Base-by-base conservation (phyloP, 1,139 yeast genomes). In the Suhomyces chickasaworum region DNA sequence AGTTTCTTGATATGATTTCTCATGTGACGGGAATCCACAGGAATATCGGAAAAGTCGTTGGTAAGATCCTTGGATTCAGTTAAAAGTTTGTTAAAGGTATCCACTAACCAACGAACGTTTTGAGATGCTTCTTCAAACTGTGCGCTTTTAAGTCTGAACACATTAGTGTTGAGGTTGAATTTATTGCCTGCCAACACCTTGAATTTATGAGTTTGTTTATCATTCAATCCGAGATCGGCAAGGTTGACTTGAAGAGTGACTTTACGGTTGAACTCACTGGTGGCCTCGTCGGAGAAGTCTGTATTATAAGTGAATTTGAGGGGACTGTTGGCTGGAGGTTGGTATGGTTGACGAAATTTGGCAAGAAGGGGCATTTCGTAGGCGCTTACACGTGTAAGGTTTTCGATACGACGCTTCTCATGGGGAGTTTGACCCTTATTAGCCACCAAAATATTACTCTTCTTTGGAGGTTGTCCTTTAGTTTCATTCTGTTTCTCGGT, bases 311-410 rank as follows among this genome's bases (percentile, higher is more conserved):
- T 81, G 63, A 88, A 86, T 43, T 72, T 74, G 35, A 90, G 64
- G 3, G 90, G 89, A 27, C 79, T 71, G 39, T 80, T 77, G 4
- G 59, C 56, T 18, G 58, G 54, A 6, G 76, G 55, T 33, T 58
- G 63, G 66, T 83, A 87, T 49, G 72, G 76, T 66, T 83, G 83
- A 56, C 93, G 84, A 63, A 77, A 86, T 64, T 89, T 82, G 39
- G 85, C 83, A 53, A 93, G 75, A 48, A 84, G 79, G 3, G 99
- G 99, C 75, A 91, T 78, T 65, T 91, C 98, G 68, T 85, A 93
- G 0, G 98, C 97, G 27, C 95, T 87, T 33, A 89, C 74, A 58
- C 97, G 78, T 59, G 84, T 85, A 60, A 86, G 81, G 47, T 75
- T 69, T 27, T 73, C 77, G 32, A 59, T 58, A 53, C 69, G 66